Evolutionary conservation across 2,329 filamentous ascomycete species (phyloP).

Genomic region (Nannizziopsis barbatae): DNA sequence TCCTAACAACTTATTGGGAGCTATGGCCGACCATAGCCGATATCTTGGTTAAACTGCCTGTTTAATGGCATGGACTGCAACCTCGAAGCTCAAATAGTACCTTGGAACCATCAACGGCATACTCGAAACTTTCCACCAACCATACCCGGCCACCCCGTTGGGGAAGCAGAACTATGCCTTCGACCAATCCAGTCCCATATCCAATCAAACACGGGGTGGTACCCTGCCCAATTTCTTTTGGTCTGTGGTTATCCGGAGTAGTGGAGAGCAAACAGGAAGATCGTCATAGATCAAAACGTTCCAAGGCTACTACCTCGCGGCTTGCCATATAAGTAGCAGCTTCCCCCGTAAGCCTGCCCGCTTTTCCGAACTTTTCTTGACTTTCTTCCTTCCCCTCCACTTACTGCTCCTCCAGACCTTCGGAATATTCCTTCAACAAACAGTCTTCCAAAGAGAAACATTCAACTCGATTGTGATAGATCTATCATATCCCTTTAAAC

Average conservation of each 20-base stretch:
- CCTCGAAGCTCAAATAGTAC: too few species aligned
- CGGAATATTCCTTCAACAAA: not conserved
- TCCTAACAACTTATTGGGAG: too few species aligned
- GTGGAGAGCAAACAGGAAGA: not conserved
- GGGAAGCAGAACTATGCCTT: not conserved
- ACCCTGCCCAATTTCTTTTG: not conserved
- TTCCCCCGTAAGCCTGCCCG: not conserved
- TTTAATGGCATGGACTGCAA: too few species aligned
- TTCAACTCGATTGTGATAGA: not conserved
- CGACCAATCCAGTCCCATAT: not conserved
- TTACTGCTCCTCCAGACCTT: too few species aligned
- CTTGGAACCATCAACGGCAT: too few species aligned
- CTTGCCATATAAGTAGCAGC: not conserved
- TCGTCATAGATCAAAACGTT: constrained; percentile 6
- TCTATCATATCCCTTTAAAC: not conserved
- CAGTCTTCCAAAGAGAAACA: not conserved
- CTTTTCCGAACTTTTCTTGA: not conserved
- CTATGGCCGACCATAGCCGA: too few species aligned
- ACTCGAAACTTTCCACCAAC: not conserved
- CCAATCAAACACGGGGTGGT: not conserved
- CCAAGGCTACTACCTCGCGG: not conserved
- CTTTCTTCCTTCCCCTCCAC: too few species aligned
- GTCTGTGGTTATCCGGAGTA: not conserved
- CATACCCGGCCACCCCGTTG: not conserved
- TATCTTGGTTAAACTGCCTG: too few species aligned